Evolutionary conservation across 805 yeast species (phyloP).

Genomic region (Pichia exigua): DNA sequence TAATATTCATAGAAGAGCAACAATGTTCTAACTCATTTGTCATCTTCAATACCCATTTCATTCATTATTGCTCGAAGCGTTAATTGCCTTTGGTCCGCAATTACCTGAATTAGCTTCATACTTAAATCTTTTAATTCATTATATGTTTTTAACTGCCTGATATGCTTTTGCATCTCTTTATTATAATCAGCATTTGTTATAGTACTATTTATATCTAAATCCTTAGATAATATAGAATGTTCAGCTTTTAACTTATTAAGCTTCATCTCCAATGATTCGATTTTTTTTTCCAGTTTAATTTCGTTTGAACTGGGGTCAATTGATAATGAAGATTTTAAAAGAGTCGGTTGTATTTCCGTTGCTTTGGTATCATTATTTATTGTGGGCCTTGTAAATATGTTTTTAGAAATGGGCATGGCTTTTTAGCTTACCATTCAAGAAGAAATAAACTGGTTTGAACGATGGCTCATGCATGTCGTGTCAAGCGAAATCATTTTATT

Average conservation of each 20-base stretch:
- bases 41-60: constrained; percentile 40
- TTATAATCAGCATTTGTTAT: constrained; percentile 20
- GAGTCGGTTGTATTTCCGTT: background rate
- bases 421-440: too few species aligned
- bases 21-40: background rate
- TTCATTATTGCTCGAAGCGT: constrained; percentile 40
- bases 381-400: background rate
- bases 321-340: background rate
- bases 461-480: background rate
- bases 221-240: constrained; percentile 12
- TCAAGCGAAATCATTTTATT: background rate
- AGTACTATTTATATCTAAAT: constrained; percentile 1
- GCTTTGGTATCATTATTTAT: background rate
- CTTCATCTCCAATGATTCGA: constrained; percentile 37
- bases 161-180: constrained; percentile 42
- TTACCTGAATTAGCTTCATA: constrained; percentile 45
- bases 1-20: background rate
- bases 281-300: constrained; percentile 39
- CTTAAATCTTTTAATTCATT: constrained; percentile 61
- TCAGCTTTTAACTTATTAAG: constrained; percentile 27
- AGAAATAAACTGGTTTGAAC: background rate
- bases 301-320: background rate
- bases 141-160: constrained; percentile 44
- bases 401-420: background rate
- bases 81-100: constrained; percentile 50